These are phyloP conservation scores for Crepidotus variabilis DNA, from an alignment of 768 basidiomycete species.

Conservation along the genomic window DNA sequence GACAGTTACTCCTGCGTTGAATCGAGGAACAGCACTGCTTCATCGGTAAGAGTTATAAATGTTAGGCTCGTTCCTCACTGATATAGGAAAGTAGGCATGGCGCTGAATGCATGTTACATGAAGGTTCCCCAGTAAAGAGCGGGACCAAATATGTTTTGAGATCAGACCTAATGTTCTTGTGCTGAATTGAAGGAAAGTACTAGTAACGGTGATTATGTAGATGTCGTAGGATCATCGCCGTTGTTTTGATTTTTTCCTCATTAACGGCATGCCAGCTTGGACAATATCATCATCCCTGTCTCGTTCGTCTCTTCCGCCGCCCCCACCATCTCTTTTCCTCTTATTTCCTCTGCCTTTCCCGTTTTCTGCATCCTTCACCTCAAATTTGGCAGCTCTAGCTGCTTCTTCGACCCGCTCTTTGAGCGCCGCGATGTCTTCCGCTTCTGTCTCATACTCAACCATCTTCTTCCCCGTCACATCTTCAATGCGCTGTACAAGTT, in stretches of 20 bases:
- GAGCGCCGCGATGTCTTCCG: conserved; percentile 84
- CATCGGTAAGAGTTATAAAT: conserved; percentile 45
- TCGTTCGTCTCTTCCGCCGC: conserved; percentile 63
- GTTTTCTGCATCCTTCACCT: conserved; percentile 68
- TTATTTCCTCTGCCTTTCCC: conserved; percentile 40
- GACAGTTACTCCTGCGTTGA: conserved; percentile 48
- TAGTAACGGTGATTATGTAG: background rate
- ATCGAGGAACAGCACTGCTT: conserved; percentile 60
- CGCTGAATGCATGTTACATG: conserved; percentile 67
- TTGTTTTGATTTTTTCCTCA: conserved; percentile 50
- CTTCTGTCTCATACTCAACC: conserved; percentile 81
- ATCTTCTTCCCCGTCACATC: conserved; percentile 89
- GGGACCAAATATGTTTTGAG: conserved; percentile 73
- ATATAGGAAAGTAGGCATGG: conserved; percentile 48
- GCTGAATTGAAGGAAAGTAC: conserved; percentile 17
- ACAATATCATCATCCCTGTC: conserved; percentile 93
- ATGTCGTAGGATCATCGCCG: conserved; percentile 16
- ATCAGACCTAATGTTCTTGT: conserved; percentile 67
- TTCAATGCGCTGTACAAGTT: conserved; percentile 93
- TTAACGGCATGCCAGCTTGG: conserved; percentile 81
- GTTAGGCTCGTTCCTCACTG: background rate
- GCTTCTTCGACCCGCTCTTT: conserved; percentile 91
- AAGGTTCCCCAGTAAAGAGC: conserved; percentile 57
- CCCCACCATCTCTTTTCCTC: conserved; percentile 44
- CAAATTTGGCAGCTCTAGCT: conserved; percentile 67